These are phyloP conservation scores for Microdochium nivale DNA, from an alignment of 2,329 filamentous ascomycete species.

Conservation along the genomic window DNA sequence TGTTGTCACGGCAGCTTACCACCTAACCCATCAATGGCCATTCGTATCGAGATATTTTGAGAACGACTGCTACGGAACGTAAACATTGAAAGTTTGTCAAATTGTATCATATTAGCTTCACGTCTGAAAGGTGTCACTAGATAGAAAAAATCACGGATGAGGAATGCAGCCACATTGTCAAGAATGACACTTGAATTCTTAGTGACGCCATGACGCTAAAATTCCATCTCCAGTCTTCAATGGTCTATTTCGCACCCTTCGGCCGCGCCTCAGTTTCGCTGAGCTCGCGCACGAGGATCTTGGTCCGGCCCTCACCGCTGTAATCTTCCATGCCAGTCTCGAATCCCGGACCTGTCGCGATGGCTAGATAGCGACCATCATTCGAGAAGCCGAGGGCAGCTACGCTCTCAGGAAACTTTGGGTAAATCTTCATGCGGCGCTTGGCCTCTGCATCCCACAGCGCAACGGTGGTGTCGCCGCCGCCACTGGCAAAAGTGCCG, in stretches of 20 bases:
- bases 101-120: not conserved
- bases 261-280: slow-evolving; percentile 82
- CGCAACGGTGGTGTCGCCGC: slow-evolving; percentile 85
- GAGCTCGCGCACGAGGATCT: slow-evolving; percentile 75
- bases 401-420: slow-evolving; percentile 72
- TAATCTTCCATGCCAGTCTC: slow-evolving; percentile 81
- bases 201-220: not conserved
- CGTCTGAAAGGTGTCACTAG: too few species aligned
- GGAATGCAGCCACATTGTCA: not conserved
- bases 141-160: too few species aligned
- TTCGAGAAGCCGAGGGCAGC: slow-evolving; percentile 68
- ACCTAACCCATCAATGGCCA: not conserved
- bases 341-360: slow-evolving; percentile 78
- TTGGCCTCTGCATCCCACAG: slow-evolving; percentile 90
- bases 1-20: not conserved
- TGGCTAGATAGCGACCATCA: slow-evolving; percentile 70
- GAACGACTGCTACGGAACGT: not conserved
- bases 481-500: slow-evolving; percentile 82
- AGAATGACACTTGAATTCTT: not conserved
- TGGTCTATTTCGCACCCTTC: slow-evolving; percentile 59
- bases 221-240: not conserved
- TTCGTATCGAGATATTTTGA: not conserved
- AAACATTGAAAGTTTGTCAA: not conserved
- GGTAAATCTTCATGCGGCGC: slow-evolving; percentile 81
- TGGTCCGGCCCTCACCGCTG: slow-evolving; percentile 60